Percentiles rank a stretch among this genome's conserved stretches.
Evolutionary conservation across 1,284 basidiomycete genomes (phyloP).

Genomic region (Boletus chippewaensis): DNA sequence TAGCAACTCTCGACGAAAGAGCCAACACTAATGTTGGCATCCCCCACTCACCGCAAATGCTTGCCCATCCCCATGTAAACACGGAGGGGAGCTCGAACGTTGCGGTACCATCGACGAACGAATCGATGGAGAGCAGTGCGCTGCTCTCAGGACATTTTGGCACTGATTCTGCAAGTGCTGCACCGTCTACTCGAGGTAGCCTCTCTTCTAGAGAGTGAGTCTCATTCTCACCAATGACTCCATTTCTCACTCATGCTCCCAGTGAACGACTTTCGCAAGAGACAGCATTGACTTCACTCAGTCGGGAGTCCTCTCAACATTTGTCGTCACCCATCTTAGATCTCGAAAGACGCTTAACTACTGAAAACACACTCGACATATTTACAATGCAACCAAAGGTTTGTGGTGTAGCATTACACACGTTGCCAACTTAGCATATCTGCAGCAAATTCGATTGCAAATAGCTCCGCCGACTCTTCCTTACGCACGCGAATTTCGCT

Average conservation of each 20-base stretch:
- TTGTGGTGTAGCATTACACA: constrained; percentile 16
- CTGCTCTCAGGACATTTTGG: constrained; percentile 28
- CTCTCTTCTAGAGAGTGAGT: constrained; percentile 52
- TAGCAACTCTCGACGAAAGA: constrained; percentile 63
- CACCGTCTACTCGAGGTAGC: constrained; percentile 46
- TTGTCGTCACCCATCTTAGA: constrained; percentile 59
- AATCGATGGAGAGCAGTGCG: constrained; percentile 2
- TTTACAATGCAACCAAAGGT: constrained; percentile 97
- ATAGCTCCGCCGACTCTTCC: constrained; percentile 78
- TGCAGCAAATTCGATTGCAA: constrained; percentile 84
- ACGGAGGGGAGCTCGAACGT: constrained; percentile 42
- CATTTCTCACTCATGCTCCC: constrained; percentile 4
- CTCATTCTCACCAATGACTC: not conserved
- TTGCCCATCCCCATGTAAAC: constrained; percentile 31
- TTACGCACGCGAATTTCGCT: constrained; percentile 75
- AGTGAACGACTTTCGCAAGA: constrained; percentile 58
- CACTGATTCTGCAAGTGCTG: constrained; percentile 37
- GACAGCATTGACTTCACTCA: constrained; percentile 49
- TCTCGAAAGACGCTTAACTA: constrained; percentile 77
- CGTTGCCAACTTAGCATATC: constrained; percentile 14
- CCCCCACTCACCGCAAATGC: constrained; percentile 17
- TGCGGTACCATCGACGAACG: constrained; percentile 3
- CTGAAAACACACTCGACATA: constrained; percentile 81
- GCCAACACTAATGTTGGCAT: constrained; percentile 40
- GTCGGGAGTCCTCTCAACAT: constrained; percentile 44